These are phyloP conservation scores for Murraya koenigii DNA, from an alignment of 345 rosid species.

Conservation along the genomic window DNA sequence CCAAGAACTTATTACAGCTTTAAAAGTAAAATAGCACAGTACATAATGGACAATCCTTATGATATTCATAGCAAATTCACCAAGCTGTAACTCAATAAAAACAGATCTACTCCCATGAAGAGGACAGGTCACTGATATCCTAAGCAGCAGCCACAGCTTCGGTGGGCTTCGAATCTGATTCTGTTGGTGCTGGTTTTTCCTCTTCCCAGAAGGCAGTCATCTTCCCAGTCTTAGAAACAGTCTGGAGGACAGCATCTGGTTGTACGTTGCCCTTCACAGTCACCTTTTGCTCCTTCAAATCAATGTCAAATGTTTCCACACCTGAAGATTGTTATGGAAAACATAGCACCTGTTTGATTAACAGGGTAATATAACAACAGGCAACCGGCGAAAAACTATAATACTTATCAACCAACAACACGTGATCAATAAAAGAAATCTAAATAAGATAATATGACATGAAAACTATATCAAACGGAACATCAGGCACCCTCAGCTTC, in stretches of 20 bases:
- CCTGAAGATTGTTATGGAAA: conserved; percentile 34
- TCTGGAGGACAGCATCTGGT: conserved; percentile 77
- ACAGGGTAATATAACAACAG: background rate
- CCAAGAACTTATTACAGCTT: conserved; percentile 12
- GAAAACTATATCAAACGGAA: background rate
- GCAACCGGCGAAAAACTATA: background rate
- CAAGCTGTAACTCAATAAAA: background rate
- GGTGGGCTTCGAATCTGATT: conserved; percentile 30
- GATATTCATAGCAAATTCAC: conserved; percentile 7
- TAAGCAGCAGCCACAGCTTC: conserved; percentile 38
- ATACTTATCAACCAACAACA: background rate
- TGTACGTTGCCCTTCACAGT: conserved; percentile 80
- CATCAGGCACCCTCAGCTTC: too few species aligned
- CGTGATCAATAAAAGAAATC: background rate
- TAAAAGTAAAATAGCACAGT: background rate
- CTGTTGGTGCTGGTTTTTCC: conserved; percentile 40
- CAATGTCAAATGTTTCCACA: conserved; percentile 73
- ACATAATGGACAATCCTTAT: conserved; percentile 1
- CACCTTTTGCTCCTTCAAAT: conserved; percentile 78
- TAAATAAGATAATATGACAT: background rate
- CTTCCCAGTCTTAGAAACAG: conserved; percentile 81
- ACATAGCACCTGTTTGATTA: background rate
- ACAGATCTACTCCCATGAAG: background rate
- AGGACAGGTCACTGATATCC: background rate
- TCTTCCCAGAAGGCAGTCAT: conserved; percentile 78